phyloP scores from a whole-genome alignment of 2,329 filamentous ascomycete genomes.

The Sclerotinia trifoliorum region DNA sequence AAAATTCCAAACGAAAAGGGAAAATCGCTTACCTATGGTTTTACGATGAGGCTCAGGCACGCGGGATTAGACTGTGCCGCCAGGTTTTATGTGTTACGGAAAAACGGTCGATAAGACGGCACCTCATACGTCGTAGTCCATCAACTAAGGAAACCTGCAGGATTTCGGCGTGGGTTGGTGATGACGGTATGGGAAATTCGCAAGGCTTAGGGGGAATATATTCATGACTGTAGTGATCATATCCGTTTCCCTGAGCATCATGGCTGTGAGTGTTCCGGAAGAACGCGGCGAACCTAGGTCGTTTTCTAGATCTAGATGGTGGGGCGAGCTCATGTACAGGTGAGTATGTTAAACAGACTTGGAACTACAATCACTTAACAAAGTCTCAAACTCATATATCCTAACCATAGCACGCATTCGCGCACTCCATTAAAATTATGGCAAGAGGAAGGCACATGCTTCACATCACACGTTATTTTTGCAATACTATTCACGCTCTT shows the following conservation, averaged over 20 bases:
- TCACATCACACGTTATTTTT: constrained; percentile 6
- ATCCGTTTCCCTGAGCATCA: background rate
- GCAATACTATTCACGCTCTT: background rate
- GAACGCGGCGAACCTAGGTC: background rate
- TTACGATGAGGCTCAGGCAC: constrained; percentile 40
- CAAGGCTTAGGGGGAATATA: background rate
- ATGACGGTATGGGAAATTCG: too few relatives aligned
- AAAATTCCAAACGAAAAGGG: background rate
- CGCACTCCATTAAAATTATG: background rate
- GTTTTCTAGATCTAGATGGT: background rate
- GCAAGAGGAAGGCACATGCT: background rate
- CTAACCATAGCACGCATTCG: background rate
- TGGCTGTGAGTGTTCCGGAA: background rate
- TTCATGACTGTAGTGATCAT: too few relatives aligned
- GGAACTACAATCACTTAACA: background rate
- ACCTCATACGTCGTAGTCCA: constrained; percentile 46
- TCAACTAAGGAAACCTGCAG: constrained; percentile 44
- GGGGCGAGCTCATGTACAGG: background rate
- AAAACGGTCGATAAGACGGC: constrained; percentile 41
- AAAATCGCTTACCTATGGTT: constrained; percentile 29
- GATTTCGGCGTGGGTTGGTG: background rate
- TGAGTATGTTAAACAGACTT: background rate
- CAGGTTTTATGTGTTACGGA: constrained; percentile 42
- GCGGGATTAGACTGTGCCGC: constrained; percentile 44
- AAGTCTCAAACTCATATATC: background rate